Evolutionary conservation across 2,329 filamentous ascomycete species (phyloP).

Genomic region (Bipolaris cookei): DNA sequence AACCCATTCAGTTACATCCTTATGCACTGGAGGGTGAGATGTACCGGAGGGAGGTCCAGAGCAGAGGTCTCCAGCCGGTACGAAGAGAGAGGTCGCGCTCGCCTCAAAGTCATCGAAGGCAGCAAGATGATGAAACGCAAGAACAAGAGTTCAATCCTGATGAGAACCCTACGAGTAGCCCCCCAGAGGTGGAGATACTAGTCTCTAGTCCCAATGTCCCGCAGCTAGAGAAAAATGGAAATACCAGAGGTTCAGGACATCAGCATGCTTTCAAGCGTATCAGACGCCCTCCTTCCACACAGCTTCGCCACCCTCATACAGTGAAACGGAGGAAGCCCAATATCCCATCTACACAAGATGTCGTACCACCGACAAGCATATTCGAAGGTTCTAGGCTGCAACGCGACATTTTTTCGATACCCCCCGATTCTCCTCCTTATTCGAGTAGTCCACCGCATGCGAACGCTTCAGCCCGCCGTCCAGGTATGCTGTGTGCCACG

Average conservation of each 20-base stretch:
- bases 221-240: conserved; percentile 13
- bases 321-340: conserved; percentile 34
- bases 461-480: conserved; percentile 10
- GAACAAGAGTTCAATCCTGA: conserved; percentile 43
- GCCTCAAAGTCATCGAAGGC: conserved; percentile 25
- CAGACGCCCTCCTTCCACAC: conserved; percentile 19
- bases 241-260: conserved; percentile 6
- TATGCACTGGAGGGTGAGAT: conserved; percentile 54
- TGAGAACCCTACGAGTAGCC: conserved; percentile 28
- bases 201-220: conserved; percentile 31
- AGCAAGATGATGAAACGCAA: conserved; percentile 35
- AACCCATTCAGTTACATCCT: conserved; percentile 58
- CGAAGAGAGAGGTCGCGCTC: conserved; percentile 41
- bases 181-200: conserved; percentile 31
- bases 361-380: conserved; percentile 14
- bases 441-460: conserved; percentile 39
- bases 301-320: conserved; percentile 22
- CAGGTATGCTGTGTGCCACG: conserved; percentile 5
- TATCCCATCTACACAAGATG: conserved; percentile 18
- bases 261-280: conserved; percentile 7
- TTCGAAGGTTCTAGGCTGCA: conserved; percentile 11
- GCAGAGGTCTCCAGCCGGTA: conserved; percentile 54
- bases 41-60: conserved; percentile 53
- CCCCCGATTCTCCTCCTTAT: conserved; percentile 53
- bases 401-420: conserved; percentile 47